Evolutionary conservation across 768 basidiomycete genomes (phyloP), one percentile per base, ranked within the genome.

Genomic region (Austroboletus festivus): DNA sequence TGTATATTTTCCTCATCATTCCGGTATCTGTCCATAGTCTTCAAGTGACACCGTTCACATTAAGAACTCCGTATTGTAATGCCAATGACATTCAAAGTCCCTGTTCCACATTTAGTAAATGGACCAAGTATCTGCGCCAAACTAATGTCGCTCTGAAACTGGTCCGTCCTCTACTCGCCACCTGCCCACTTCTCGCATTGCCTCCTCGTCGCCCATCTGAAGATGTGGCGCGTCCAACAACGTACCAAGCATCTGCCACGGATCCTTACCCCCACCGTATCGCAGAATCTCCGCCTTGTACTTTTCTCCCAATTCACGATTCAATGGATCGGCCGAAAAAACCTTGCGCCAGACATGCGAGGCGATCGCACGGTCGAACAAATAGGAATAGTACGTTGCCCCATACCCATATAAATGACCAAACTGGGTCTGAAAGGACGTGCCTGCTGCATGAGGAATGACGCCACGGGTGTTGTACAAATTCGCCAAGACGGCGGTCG

Each of bases 341-440:
- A 95, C 71, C 10, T 81, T 77, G 10, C 72, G 67, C 88, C 91
- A 99, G 0, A 97, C 85, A n/a, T 87, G 79, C 6, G 89, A 89
- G 0, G 96, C 95, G 50, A 99, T 96, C 4, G 93, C 93, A 5
- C 94, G 83, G 56, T 98, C 96, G 56, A 99, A 94, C 12, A 97
- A 76, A 63, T 99, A 99, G 3, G 93, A 93, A 60, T 99, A 99
- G 64, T 99, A 99, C 0, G 93, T 96, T 13, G 95, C 93, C 5
- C 95, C 94, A 58, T 99, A 99, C 3, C 94, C 93, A 60, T 87
- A 94, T 5, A 99, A 71, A 64, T 99, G 96, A 0, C 90, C 89
- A 56, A 99, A 99, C 58, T 94, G 92, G 0, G 93, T 93, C 61
- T 98, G 96, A 76, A 93, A 93, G 0, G 90, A 86, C 0, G 94